Evolutionary conservation across 345 rosid species (phyloP), one percentile per base, ranked within the genome.

Genomic region (Cardamine resedifolia): DNA sequence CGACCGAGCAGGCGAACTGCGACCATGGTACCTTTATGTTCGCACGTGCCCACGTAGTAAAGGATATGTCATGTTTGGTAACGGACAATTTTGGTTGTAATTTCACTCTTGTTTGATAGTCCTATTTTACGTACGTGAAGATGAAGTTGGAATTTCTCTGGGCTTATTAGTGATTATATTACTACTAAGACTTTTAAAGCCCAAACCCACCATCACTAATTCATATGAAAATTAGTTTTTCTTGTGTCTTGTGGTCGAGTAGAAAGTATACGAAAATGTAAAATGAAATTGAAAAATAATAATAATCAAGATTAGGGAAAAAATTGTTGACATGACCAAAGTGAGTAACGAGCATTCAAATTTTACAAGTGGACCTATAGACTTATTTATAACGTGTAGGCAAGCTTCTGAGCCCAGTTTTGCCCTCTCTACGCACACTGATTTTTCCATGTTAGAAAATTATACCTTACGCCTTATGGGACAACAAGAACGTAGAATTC

Each of bases 41-140:
- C 31, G 64, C 55, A 68, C 64, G 51, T 67, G 71, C 50, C 51
- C 51, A 52, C 70, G 36, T 21, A 48, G 19, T 47, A 16, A 62
- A 30, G 55, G 28, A 18, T 28, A 24, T 30, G 15, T 0, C 18
- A 43, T 43, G 19, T 43, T 43, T 43, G 19, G 19, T 43, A 43
- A 43, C 7, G 48, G 48, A 43, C 19, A 43, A 2, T 43, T 15
- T 41, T 41, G 18, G 47, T 41, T 41, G 18, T 41, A 41, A 1
- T 41, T 43, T 43, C 48, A 43, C n/a, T 12, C 44, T 39, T 39
- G 44, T 39, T 39, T 39, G 44, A 12, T 39, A 39, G n/a, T 4
- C 1, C 19, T n/a, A 6, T 43, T 43, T 43, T 43, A 43, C 48
- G 19, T 41, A 41, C 7, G 18, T 41, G 18, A 15, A 43, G 19